Conservation (phyloP, 2,329 filamentous ascomycete genomes). For the Whalleya microplaca region DNA sequence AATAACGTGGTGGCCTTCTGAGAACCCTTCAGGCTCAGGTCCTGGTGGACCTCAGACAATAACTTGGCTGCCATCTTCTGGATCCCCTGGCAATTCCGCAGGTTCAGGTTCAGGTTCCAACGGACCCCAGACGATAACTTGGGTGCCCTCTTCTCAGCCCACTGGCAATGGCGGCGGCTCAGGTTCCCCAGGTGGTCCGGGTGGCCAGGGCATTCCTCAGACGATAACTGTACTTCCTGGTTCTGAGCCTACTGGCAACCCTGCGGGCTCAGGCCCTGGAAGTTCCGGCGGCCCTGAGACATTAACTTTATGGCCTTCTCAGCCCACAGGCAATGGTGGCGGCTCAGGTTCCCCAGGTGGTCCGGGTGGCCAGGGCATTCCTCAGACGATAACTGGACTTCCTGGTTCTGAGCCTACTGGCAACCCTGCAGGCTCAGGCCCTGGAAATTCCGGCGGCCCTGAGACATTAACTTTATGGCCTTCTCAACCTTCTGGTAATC, state of each 20-base stretch:
- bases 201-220: conserved; percentile 11
- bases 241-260: conserved; percentile 17
- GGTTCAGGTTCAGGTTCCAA: not conserved
- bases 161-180: conserved; percentile 2
- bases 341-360: conserved; percentile 16
- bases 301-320: conserved; percentile 14
- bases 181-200: conserved; percentile 17
- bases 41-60: not conserved
- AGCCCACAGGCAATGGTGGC: conserved; percentile 15
- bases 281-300: conserved; percentile 7
- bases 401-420: not conserved
- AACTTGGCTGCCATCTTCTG: not conserved
- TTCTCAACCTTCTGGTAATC: conserved; percentile 6
- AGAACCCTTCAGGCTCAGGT: not conserved
- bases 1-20: not conserved
- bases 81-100: not conserved
- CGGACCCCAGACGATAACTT: conserved; percentile 16
- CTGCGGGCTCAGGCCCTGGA: conserved; percentile 12
- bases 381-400: not conserved
- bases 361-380: not conserved
- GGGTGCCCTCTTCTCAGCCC: no score
- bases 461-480: conserved; percentile 5
- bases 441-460: not conserved
- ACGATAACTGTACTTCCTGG: conserved; percentile 8
- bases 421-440: not conserved